Base-by-base conservation (phyloP, 2,329 filamentous ascomycete genomes). In the Trichoderma hamatum region DNA sequence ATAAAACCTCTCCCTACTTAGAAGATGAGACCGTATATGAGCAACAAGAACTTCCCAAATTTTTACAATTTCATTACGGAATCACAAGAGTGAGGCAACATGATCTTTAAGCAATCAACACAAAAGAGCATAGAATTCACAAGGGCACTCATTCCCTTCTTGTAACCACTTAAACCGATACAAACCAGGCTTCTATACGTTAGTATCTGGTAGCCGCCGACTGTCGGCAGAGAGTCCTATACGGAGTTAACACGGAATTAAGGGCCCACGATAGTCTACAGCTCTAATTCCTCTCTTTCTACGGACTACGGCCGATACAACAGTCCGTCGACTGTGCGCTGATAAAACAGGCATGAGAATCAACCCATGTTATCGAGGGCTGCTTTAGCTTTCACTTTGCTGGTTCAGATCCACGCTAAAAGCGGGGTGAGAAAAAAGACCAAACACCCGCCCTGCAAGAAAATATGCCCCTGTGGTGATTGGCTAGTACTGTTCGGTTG, bases 241-340 rank as follows among this genome's bases (percentile, higher is more conserved):
- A 10, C 36, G 63, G 63, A 59, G 5, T 51, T 67, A 59, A 9
- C 39, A 10, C 63, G 63, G 63, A 59, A 10, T 67, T 67, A 67
- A 59, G 16, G 34, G 1, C 1, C 2, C n/a, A 55, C 26, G 19
- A 14, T 13, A 52, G 19, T 26, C 34, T 43, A 10, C 16, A 21
- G 9, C 2, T 21, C 10, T n/a, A 26, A 16, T 13, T 32, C 28
- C 9, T 32, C 28, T 3, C 4, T 21, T 34, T 26, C 14, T 7
- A 21, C 28, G 28, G 54, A 32, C 30, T 55, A 34, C 54, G 54
- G 54, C 9, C 14, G n/a, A 21, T 3, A 32, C 6, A 56, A 32
- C n/a, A n/a, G 28, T 56, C 54, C 54, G 54, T 56, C 11, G 9
- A 9, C 26, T 11, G 11, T 19, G 28, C 11, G 16, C 28, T 34